These are phyloP conservation scores for Rossbeevera mucosa DNA, from an alignment of 768 basidiomycete genomes.

Conservation along the genomic window DNA sequence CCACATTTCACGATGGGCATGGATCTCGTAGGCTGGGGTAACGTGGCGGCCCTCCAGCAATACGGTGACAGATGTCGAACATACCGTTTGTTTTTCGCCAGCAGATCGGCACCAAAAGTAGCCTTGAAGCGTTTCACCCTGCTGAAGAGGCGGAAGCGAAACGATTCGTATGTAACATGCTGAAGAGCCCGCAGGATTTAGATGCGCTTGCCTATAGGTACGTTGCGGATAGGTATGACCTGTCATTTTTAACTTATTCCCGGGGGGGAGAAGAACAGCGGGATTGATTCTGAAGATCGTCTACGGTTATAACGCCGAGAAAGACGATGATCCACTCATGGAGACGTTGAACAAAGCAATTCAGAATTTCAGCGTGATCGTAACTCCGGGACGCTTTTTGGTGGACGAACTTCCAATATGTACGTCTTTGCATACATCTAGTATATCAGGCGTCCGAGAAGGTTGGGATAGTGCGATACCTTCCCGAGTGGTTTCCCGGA, in stretches of 20 bases:
- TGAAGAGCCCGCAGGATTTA: constrained; percentile 2
- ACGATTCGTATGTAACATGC: constrained; percentile 2
- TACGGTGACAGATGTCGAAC: not conserved
- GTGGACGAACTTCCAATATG: constrained; percentile 9
- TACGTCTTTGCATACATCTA: not conserved
- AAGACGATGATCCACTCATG: constrained; percentile 31
- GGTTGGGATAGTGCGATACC: constrained; percentile 6
- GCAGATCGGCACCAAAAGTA: constrained; percentile 8
- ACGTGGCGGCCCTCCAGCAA: not conserved
- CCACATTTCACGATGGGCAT: too few species aligned
- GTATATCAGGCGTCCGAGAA: not conserved
- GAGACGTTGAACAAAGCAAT: constrained; percentile 24
- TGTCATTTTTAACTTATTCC: not conserved
- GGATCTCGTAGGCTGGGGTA: too few species aligned
- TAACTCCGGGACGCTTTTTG: constrained; percentile 7
- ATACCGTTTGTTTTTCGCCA: not conserved
- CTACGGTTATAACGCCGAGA: constrained; percentile 33
- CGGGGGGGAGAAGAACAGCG: constrained; percentile 28
- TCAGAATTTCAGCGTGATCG: constrained; percentile 5
- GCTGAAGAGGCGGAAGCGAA: constrained; percentile 3
- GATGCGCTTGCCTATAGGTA: constrained; percentile 7
- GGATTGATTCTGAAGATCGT: constrained; percentile 33
- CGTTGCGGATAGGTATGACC: not conserved
- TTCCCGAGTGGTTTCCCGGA: constrained; percentile 23
- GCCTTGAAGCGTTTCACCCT: constrained; percentile 1